Conservation (phyloP, 345 rosid genomes). For the Noccaea caerulescens region DNA sequence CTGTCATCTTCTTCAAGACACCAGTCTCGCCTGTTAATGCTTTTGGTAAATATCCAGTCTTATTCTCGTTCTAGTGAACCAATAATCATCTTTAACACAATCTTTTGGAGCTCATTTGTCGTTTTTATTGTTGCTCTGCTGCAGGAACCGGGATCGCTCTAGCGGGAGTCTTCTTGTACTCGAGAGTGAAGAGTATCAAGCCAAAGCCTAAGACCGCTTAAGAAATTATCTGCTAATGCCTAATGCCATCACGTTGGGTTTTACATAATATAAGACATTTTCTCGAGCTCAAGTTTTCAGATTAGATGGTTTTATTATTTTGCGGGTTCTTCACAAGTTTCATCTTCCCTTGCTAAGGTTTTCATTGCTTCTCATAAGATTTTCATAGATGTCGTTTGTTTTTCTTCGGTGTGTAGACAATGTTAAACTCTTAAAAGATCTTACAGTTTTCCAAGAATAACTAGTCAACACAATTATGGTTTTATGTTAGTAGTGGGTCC, state of each 20-base stretch:
- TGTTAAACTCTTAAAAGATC: slow-evolving; percentile 1
- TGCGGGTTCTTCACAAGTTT: slow-evolving; percentile 34
- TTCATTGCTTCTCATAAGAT: neutral
- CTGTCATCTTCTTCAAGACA: slow-evolving; percentile 83
- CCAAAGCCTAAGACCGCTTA: slow-evolving; percentile 81
- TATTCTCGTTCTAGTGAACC: neutral
- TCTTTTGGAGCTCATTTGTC: slow-evolving; percentile 33
- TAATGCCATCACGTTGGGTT: slow-evolving; percentile 14
- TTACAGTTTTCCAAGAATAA: slow-evolving; percentile 5
- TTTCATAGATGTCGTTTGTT: neutral
- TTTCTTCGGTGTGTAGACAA: neutral
- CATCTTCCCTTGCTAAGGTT: slow-evolving; percentile 21
- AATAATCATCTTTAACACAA: slow-evolving; percentile 8
- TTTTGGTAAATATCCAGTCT: slow-evolving; percentile 56
- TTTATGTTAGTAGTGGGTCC: no score
- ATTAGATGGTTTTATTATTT: slow-evolving; percentile 36
- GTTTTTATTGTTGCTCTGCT: slow-evolving; percentile 22
- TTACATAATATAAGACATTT: slow-evolving; percentile 13
- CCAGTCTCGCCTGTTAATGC: slow-evolving; percentile 86
- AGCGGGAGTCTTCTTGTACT: slow-evolving; percentile 93
- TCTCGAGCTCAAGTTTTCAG: slow-evolving; percentile 32
- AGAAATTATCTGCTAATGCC: slow-evolving; percentile 26
- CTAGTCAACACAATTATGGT: neutral
- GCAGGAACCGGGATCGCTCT: slow-evolving; percentile 95
- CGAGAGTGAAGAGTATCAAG: slow-evolving; percentile 92